Base-by-base conservation (phyloP, 2,329 filamentous ascomycete species). In the Talaromyces piceae region DNA sequence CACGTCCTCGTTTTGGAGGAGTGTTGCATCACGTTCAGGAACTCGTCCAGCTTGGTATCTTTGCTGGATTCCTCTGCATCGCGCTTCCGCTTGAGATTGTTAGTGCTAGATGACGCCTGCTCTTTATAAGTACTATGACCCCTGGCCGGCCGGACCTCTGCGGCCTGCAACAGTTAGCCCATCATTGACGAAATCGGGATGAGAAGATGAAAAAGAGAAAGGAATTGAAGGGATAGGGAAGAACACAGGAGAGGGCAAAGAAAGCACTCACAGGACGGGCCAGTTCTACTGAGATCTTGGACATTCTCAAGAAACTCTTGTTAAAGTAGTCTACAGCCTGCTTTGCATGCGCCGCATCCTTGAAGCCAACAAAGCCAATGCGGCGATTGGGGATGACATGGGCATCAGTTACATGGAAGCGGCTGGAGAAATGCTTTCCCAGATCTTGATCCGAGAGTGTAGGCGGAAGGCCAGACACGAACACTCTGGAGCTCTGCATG, bases 301-400 rank as follows among this genome's bases (percentile, higher is more conserved):
- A 95, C 87, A 96, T 93, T 61, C 90, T 88, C 62, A 98, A 89
- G 71, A 90, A 98, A 57, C 91, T 86, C 67, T 82, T 88, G 76
- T 98, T 91, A 77, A 96, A 96, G 75, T 95, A 95, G 70, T 88
- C 91, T 67, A 94, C 87, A 41, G 93, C 91, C 64, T 84, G 81
- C 52, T 81, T 76, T 51, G 93, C 93, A 66, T 88, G 86, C 56
- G 91, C 82, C 12, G 86, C 75, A 47, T 81, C 87, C 72, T 88
- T 91, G 77, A 91, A 97, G 56, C 93, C 93, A 54, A 98, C 83
- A 77, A 95, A 98, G 61, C 91, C 93, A 70, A 98, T 96, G 60
- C 91, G 82, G 62, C 93, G 83, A 63, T 90, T 84, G 5, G 88
- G 82, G 65, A 97, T 88, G 66, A 96, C 81, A 78, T 95, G 95